Evolutionary conservation across 371 early-diverging fungal genomes (phyloP).

Genomic region (Cladochytrium tenue): DNA sequence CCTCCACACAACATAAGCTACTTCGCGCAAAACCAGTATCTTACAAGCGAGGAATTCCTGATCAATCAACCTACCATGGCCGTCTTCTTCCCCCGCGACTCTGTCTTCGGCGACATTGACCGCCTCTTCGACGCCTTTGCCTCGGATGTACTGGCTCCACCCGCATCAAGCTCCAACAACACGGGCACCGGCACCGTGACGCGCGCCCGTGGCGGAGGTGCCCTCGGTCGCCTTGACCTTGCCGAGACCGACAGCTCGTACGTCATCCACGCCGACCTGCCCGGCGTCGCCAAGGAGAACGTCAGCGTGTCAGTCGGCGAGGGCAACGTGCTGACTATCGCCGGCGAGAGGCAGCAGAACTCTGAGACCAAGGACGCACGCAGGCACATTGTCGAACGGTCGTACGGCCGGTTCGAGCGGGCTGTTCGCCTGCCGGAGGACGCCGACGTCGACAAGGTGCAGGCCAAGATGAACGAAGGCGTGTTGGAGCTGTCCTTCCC

Average conservation of each 20-base stretch:
- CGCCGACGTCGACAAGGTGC: constrained; percentile 25
- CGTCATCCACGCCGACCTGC: constrained; percentile 35
- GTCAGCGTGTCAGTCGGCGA: constrained; percentile 18
- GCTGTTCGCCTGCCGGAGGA: constrained; percentile 29
- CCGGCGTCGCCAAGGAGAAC: constrained; percentile 37
- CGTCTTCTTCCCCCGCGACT: constrained; percentile 5
- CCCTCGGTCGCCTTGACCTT: constrained; percentile 29
- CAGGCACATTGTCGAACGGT: constrained; percentile 31
- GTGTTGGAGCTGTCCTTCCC: constrained; percentile 29
- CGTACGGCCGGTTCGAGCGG: constrained; percentile 33
- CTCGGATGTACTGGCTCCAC: too few species aligned
- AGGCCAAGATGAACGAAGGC: constrained; percentile 35
- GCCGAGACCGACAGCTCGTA: constrained; percentile 29
- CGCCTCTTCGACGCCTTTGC: constrained; percentile 13
- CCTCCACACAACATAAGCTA: too few species aligned
- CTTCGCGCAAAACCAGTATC: too few species aligned
- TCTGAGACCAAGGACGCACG: constrained; percentile 25
- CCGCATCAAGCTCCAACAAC: too few species aligned
- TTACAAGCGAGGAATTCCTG: too few species aligned
- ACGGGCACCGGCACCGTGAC: too few species aligned
- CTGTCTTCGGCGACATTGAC: constrained; percentile 13
- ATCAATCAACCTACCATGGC: too few species aligned
- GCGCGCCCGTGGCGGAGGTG: too few species aligned
- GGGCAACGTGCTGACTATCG: constrained; percentile 33
- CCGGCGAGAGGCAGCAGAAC: constrained; percentile 29